Evolutionary conservation across 2,329 filamentous ascomycete species (phyloP).

Genomic region (Cordyceps militaris): DNA sequence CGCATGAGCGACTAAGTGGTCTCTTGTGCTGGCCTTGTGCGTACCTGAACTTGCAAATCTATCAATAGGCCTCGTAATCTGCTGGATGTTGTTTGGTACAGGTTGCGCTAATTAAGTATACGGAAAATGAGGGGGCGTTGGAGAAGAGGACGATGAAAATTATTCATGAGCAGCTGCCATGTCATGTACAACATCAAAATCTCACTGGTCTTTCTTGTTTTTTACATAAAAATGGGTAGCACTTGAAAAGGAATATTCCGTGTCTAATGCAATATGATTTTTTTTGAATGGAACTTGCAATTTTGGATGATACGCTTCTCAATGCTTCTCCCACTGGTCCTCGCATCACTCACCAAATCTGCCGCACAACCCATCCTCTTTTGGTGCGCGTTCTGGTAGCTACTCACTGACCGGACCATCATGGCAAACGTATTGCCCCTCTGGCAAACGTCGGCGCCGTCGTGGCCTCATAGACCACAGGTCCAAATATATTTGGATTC

Average conservation of each 20-base stretch:
- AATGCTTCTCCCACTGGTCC: too few species aligned
- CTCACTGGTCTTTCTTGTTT: neutral
- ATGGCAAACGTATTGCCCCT: too few species aligned
- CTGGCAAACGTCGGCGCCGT: too few species aligned
- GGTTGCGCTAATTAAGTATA: neutral
- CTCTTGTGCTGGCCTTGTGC: neutral
- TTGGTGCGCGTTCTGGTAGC: too few species aligned
- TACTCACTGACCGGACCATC: too few species aligned
- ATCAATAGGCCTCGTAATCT: neutral
- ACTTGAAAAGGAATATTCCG: neutral
- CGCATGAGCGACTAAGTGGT: conserved; percentile 58
- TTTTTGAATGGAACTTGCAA: neutral
- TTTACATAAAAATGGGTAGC: neutral
- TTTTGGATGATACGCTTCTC: too few species aligned
- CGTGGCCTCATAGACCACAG: too few species aligned
- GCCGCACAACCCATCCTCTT: too few species aligned
- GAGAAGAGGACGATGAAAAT: neutral
- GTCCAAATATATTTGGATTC: too few species aligned
- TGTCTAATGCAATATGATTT: conserved; percentile 5
- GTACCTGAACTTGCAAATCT: neutral
- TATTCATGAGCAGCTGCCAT: conserved; percentile 10
- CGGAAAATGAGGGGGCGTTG: neutral
- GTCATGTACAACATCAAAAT: conserved; percentile 13
- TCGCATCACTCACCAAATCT: too few species aligned
- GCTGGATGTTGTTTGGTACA: neutral